Conservation (phyloP, 371 early-diverging fungal species). For the Dichotomocladium elegans region DNA sequence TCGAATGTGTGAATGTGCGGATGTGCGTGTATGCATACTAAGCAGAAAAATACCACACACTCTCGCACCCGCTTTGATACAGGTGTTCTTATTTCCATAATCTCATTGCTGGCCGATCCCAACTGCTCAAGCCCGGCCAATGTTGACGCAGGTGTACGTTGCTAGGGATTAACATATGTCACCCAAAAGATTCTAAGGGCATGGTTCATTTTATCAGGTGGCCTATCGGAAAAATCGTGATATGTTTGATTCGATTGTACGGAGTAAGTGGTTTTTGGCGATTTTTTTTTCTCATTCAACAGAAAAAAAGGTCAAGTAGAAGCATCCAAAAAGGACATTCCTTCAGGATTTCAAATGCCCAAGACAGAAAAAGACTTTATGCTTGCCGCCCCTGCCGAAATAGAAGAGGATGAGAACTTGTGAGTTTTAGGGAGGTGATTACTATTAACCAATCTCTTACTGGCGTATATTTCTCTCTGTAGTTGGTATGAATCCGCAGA, state of each 20-base stretch:
- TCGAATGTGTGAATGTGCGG: neutral
- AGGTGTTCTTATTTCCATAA: constrained; percentile 85
- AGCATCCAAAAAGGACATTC: constrained; percentile 50
- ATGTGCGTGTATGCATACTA: neutral
- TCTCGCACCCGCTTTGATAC: too few species aligned
- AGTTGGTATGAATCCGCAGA: constrained; percentile 57
- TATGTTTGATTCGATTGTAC: constrained; percentile 68
- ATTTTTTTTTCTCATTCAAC: neutral
- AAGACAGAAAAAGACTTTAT: constrained; percentile 46
- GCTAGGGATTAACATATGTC: neutral
- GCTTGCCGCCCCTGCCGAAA: constrained; percentile 38
- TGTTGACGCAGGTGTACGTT: constrained; percentile 64
- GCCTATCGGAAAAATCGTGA: constrained; percentile 76
- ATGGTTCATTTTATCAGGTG: constrained; percentile 30
- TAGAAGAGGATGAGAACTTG: constrained; percentile 52
- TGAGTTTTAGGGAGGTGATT: too few species aligned
- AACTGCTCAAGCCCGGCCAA: constrained; percentile 96
- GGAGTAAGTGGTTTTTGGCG: constrained; percentile 22
- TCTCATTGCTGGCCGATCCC: constrained; percentile 91
- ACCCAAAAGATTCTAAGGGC: neutral
- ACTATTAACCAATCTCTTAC: neutral
- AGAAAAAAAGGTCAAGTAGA: constrained; percentile 48
- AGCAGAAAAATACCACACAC: too few species aligned
- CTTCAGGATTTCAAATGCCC: constrained; percentile 53
- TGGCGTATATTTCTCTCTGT: neutral